A percentile compares a stretch with the other conserved stretches of the same genome.
phyloP scores from a whole-genome alignment of 1,284 basidiomycete genomes.

The Boletus sp. region DNA sequence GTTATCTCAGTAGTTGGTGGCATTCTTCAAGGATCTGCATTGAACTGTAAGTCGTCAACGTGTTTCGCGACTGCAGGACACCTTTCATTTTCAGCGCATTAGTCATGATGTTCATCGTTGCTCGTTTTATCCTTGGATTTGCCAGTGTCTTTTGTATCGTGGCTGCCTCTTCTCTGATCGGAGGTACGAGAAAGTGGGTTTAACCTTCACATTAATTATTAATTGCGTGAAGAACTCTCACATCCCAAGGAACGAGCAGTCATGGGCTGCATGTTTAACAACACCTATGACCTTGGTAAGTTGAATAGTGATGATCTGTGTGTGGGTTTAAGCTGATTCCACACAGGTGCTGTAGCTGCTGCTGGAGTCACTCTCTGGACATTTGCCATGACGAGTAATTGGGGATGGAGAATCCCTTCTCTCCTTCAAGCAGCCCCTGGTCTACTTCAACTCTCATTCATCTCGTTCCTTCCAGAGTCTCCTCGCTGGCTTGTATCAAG shows the following conservation, averaged over 20 bases:
- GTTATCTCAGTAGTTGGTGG: not conserved
- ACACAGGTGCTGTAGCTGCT: constrained; percentile 10
- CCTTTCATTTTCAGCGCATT: not conserved
- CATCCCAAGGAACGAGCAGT: constrained; percentile 17
- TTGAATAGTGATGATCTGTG: not conserved
- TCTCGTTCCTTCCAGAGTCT: constrained; percentile 35
- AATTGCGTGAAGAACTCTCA: not conserved
- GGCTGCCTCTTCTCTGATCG: constrained; percentile 12
- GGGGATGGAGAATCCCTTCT: constrained; percentile 33
- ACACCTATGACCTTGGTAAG: constrained; percentile 11
- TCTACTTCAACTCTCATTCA: constrained; percentile 28
- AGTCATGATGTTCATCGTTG: constrained; percentile 8
- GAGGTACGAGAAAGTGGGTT: not conserved
- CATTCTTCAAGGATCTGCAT: not conserved
- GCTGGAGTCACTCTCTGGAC: constrained; percentile 43
- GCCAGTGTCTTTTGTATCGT: constrained; percentile 7
- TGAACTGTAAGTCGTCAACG: not conserved
- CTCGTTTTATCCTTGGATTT: constrained; percentile 11
- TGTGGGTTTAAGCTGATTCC: not conserved
- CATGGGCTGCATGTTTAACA: constrained; percentile 14
- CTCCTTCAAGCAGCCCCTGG: constrained; percentile 36
- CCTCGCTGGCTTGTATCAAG: constrained; percentile 44
- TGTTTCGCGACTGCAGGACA: not conserved
- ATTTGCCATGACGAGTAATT: constrained; percentile 44
- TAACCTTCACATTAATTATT: not conserved